Evolutionary conservation across 805 yeast genomes (phyloP).

Genomic region (Candida morakotiae): DNA sequence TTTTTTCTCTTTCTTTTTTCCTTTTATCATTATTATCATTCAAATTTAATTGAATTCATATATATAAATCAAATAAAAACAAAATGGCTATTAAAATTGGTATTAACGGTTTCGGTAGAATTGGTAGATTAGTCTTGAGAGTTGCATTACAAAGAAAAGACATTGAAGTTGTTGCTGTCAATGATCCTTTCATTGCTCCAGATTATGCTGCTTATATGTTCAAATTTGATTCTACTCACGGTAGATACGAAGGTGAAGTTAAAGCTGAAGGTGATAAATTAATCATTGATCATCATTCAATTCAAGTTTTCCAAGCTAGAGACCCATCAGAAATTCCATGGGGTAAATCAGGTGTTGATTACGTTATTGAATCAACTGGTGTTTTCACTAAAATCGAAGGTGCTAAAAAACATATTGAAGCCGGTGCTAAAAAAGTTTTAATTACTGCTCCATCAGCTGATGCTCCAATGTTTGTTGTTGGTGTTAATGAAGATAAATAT

Average conservation of each 20-base stretch:
- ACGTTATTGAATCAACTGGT: conserved; percentile 92
- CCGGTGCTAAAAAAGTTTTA: conserved; percentile 92
- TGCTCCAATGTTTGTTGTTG: conserved; percentile 93
- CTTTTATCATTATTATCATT: conserved; percentile 2
- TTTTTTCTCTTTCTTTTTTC: conserved; percentile 1
- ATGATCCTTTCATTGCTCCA: conserved; percentile 86
- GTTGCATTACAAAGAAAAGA: conserved; percentile 70
- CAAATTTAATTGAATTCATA: neutral
- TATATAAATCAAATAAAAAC: neutral
- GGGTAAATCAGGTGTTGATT: conserved; percentile 79
- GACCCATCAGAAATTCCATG: conserved; percentile 88
- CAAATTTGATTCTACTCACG: conserved; percentile 94
- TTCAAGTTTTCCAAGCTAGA: conserved; percentile 70
- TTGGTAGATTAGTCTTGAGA: conserved; percentile 86
- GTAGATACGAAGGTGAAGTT: conserved; percentile 76
- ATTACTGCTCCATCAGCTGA: conserved; percentile 93
- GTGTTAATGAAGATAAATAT: conserved; percentile 83
- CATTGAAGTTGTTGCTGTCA: conserved; percentile 81
- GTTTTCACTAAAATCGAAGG: conserved; percentile 81
- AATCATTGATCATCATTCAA: conserved; percentile 64
- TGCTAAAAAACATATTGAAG: conserved; percentile 79
- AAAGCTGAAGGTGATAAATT: conserved; percentile 52
- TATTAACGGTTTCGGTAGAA: conserved; percentile 94
- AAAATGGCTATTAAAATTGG: conserved; percentile 69
- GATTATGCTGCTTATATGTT: conserved; percentile 94